Base-by-base conservation (phyloP, 805 yeast species). In the Myxozyma mucilagina region DNA sequence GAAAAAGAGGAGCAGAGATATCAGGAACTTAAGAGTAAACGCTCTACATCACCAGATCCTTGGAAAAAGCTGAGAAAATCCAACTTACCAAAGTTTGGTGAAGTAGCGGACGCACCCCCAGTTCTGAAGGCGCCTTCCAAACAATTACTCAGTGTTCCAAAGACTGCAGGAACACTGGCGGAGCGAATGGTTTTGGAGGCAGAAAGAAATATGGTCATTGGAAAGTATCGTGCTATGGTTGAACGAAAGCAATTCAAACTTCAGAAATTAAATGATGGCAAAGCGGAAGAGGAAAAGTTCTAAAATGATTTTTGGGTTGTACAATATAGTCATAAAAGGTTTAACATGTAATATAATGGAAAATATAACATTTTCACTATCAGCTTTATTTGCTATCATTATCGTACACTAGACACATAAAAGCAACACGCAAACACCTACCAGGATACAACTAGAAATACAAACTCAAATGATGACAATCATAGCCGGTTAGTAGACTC, bases 51-150 rank as follows among this genome's bases (percentile, higher is more conserved):
- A 10, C 80, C 79, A n/a, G 80, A 77, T 66, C 77, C 79, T 3
- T 77, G 79, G 79, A 75, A 75, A 11, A 63, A 64, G 8, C 65
- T 77, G 35, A 59, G 63, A 42, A 57, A 68, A n/a, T 60, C 67
- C 24, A 57, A 68, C 14, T 55, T 63, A 32, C 78, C 80, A 35
- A 75, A 75, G 63, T 77, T 77, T 58, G 78, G 78, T 6, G 80
- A 77, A 31, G 74, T 75, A 4, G 80, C 75, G 0, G 78, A 75
- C 45, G 69, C 75, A 14, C 80, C 80, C 13, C 80, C 80, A 1
- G 74, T 70, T 59, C 69, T 77, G 47, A 73, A 68, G 4, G 57
- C 66, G 29, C 73, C 73, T 2, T 57, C 69, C 14, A 76, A 74
- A 62, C 55, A 64, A 56, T 56, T 68, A 50, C 67, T 68, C 45